Evolutionary conservation across 352 stramenopile species (phyloP).

Genomic region (Globisporangium rhizosaccharum): DNA sequence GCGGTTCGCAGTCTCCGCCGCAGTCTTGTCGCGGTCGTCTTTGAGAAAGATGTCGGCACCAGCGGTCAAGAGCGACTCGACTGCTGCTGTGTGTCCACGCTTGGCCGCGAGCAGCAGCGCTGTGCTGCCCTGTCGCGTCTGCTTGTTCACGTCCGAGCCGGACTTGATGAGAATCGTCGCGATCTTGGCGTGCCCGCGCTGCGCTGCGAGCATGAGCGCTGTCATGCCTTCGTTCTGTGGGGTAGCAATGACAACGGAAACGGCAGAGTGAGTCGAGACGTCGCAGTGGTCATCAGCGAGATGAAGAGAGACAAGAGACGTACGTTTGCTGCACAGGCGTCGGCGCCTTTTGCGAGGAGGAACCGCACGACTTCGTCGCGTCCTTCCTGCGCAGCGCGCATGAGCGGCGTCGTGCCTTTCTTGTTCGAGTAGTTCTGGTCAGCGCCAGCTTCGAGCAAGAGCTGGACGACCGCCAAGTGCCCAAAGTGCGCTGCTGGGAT

Average conservation of each 20-base stretch:
- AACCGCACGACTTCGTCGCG: slow-evolving; percentile 73
- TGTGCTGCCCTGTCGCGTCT: slow-evolving; percentile 82
- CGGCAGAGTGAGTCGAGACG: background rate
- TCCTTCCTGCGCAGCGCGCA: slow-evolving; percentile 83
- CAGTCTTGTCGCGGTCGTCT: slow-evolving; percentile 84
- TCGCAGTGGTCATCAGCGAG: background rate
- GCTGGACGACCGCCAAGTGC: slow-evolving; percentile 62
- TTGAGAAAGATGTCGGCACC: slow-evolving; percentile 86
- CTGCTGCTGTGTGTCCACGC: slow-evolving; percentile 68
- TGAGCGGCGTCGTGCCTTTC: slow-evolving; percentile 83
- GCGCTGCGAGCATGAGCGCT: slow-evolving; percentile 78
- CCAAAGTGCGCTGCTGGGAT: slow-evolving; percentile 84
- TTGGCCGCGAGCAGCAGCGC: slow-evolving; percentile 81
- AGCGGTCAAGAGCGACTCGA: slow-evolving; percentile 73
- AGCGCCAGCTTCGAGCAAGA: slow-evolving; percentile 63
- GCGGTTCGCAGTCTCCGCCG: slow-evolving; percentile 74
- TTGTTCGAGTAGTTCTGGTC: slow-evolving; percentile 84
- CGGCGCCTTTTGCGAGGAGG: slow-evolving; percentile 60
- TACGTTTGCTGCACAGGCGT: slow-evolving; percentile 72
- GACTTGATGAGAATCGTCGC: slow-evolving; percentile 76
- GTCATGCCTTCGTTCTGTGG: slow-evolving; percentile 85
- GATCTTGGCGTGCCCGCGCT: slow-evolving; percentile 77
- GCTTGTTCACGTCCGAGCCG: slow-evolving; percentile 84
- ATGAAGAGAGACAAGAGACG: background rate
- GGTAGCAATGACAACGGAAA: no score